Evolutionary conservation across 78 protist species (phyloP), one percentile per base, ranked within the genome.

Genomic region (Corallochytrium limacisporum): DNA sequence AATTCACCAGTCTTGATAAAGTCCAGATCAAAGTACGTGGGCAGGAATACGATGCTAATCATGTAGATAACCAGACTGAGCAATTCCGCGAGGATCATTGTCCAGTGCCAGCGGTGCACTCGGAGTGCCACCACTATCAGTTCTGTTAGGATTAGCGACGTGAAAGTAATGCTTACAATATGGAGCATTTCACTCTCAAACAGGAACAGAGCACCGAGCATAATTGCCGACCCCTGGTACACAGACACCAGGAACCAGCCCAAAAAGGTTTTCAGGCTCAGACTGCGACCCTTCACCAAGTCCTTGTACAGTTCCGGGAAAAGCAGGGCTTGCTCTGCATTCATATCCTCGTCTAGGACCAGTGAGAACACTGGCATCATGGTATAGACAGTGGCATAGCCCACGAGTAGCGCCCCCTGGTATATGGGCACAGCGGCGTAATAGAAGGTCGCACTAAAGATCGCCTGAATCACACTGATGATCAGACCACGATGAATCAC

Each of bases 401-500:
- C 85, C 16, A 79, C 90, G 47, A 84, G 56, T 0, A 84, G 12
- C 82, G 65, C 63, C 33, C 89, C 89, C 59, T 77, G 77, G 73
- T 87, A 95, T 10, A 94, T 51, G 0, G 98, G 74, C 38, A 93
- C 65, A 8, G 98, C 83, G 29, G 89, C 77, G 42, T 81, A 93
- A 65, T 77, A 91, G 61, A 88, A 93, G 63, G 91, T 60, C 2
- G 93, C 83, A 32, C 91, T 78, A 75, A 91, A 93, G 15, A 91
- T 88, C 22, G 91, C 89, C 53, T 94, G 98, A 44, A 91, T 82
- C 44, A 93, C 53, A 18, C 94, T 78, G 20, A 93, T 93, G 75
- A 95, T 86, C 28, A 95, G 79, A n/a, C 99, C 99, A 18, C 99
- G 84, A 38, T 95, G 99, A 40, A 94, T 88, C 4, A 95, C 86